Evolutionary conservation across 2,329 filamentous ascomycete species (phyloP), one percentile per base, ranked within the genome.

Genomic region (Kalmusia sp.): DNA sequence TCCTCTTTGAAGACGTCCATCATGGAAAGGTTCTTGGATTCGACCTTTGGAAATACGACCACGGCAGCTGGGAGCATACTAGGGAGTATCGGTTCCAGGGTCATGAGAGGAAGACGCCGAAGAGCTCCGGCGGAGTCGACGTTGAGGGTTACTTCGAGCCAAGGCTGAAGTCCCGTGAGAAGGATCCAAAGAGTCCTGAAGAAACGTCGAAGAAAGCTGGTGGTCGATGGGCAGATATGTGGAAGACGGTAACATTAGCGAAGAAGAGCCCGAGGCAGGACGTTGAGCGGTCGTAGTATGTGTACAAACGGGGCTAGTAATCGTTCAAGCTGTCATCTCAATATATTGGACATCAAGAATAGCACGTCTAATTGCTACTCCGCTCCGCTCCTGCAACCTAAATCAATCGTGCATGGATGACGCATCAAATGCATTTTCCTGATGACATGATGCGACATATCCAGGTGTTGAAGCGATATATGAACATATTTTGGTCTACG

Each of bases 1-100:
- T 63, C 14, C 9, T 78, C 62, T 65, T 61, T 12, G 61, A 66
- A 31, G 61, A 71, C 24, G 63, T 63, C 3, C 65, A 70, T 46
- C 61, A 64, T 27, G 76, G 77, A 0, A 61, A 53, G 19, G 77
- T 68, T 3, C 54, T 71, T 39, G 77, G 78, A 0, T 51, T 79
- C 37, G 71, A 70, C 6, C 56, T 80, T 14, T 80, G 76, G 73
- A 69, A 62, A 50, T 79, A 79, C 63, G 72, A 76, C 28, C 59
- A 64, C 3, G 77, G 76, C 3, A 67, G 65, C 22, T 80, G 77
- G 78, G 68, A 67, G 25, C 77, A 68, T 59, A 61, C 66, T 9
- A 63, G 63, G 45, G 66, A 71, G 41, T 79, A 74, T 52, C 54
- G 52, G 6, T 79, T 79, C 56, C 12, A 44, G 30, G 33, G 41